Conservation (phyloP, 108 stramenopile species). For the Pseudonitzschia multistriata region DNA sequence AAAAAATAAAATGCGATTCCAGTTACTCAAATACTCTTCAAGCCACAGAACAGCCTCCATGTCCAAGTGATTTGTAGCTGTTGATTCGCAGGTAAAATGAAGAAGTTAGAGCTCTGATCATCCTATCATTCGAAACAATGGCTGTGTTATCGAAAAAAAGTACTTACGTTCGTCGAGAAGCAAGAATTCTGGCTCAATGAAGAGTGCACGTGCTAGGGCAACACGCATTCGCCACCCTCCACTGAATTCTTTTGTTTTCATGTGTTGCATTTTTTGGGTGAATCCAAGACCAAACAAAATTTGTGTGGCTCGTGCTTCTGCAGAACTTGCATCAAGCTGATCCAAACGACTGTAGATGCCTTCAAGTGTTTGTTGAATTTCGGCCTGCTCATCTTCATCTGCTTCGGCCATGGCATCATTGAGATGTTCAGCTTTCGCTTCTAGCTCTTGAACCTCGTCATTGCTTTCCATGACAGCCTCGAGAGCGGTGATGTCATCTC, state of each 20-base stretch:
- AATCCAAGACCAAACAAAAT: slow-evolving; percentile 98
- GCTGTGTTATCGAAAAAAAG: not conserved
- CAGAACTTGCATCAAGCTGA: slow-evolving; percentile 92
- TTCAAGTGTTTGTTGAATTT: slow-evolving; percentile 63
- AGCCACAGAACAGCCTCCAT: slow-evolving; percentile 56
- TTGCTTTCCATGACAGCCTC: slow-evolving; percentile 95
- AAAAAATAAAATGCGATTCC: slow-evolving; percentile 93
- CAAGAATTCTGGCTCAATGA: slow-evolving; percentile 92
- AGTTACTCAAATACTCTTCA: slow-evolving; percentile 92
- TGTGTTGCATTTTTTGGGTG: slow-evolving; percentile 87
- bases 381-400: slow-evolving; percentile 82
- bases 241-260: slow-evolving; percentile 92
- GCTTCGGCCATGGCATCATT: slow-evolving; percentile 87
- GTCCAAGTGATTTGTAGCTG: slow-evolving; percentile 3
- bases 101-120: not conserved
- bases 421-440: slow-evolving; percentile 82
- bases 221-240: slow-evolving; percentile 99
- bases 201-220: slow-evolving; percentile 93
- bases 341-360: slow-evolving; percentile 95
- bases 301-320: slow-evolving; percentile 93
- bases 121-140: not conserved
- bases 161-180: slow-evolving; percentile 81
- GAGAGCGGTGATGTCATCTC: slow-evolving; percentile 92
- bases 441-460: slow-evolving; percentile 85
- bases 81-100: not conserved